phyloP scores from a whole-genome alignment of 306 rosid genomes.

The Carpinus fangiana region DNA sequence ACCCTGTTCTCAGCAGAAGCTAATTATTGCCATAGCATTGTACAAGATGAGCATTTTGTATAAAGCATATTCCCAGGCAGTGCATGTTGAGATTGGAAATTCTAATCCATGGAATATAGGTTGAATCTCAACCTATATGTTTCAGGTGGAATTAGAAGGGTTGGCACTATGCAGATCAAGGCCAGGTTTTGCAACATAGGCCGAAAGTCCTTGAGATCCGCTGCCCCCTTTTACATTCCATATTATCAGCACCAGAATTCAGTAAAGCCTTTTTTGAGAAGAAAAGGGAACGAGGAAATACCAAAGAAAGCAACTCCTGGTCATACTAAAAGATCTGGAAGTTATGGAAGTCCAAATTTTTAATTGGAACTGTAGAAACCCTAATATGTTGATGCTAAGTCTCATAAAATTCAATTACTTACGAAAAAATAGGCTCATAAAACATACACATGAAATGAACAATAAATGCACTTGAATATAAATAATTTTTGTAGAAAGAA shows the following conservation, averaged over 20 bases:
- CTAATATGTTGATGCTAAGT: no score
- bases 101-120: background rate
- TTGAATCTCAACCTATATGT: background rate
- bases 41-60: background rate
- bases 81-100: background rate
- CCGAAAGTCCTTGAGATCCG: no score
- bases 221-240: background rate
- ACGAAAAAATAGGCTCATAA: background rate
- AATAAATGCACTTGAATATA: no score
- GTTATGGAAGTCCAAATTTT: background rate
- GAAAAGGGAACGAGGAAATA: background rate
- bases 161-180: no score
- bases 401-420: background rate
- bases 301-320: slow-evolving; percentile 12
- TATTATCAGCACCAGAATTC: background rate
- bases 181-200: background rate
- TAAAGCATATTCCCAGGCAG: background rate
- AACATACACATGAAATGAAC: no score
- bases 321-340: background rate
- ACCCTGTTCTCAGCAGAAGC: background rate
- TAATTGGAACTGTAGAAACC: background rate
- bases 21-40: background rate
- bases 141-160: background rate
- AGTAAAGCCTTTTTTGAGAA: background rate
- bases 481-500: background rate